A percentile compares a stretch with the other conserved stretches of the same genome.
Evolutionary conservation across 2,329 filamentous ascomycete genomes (phyloP).

Genomic region (Calonectria ilicicola): DNA sequence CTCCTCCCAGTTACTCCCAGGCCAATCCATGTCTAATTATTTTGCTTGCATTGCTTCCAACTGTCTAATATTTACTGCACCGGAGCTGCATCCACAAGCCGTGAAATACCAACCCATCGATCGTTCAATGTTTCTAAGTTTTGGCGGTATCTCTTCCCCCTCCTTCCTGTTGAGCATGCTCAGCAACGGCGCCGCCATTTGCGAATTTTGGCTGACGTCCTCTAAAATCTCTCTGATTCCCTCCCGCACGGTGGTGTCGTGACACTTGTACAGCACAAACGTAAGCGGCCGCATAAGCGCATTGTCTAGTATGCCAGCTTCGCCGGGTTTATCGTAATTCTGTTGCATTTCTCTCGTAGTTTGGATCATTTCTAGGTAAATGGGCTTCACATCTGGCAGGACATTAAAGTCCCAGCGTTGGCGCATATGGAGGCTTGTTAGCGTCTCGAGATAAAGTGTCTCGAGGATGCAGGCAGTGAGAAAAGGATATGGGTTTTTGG

Average conservation of each 20-base stretch:
- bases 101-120: slow-evolving; percentile 35
- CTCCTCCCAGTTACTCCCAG: no score
- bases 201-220: slow-evolving; percentile 13
- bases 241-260: slow-evolving; percentile 21
- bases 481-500: slow-evolving; percentile 21
- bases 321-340: background rate
- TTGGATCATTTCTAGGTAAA: slow-evolving; percentile 35
- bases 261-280: slow-evolving; percentile 37
- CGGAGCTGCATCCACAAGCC: slow-evolving; percentile 18
- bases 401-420: slow-evolving; percentile 22
- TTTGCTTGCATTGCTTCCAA: background rate
- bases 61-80: background rate
- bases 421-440: slow-evolving; percentile 27
- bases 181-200: slow-evolving; percentile 29
- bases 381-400: slow-evolving; percentile 28
- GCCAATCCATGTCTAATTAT: background rate
- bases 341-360: slow-evolving; percentile 21
- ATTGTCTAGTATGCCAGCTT: slow-evolving; percentile 27
- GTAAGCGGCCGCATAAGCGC: slow-evolving; percentile 33
- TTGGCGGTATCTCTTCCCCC: slow-evolving; percentile 18
- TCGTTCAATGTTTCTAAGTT: slow-evolving; percentile 37
- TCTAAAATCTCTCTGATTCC: slow-evolving; percentile 24
- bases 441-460: slow-evolving; percentile 32
- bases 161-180: slow-evolving; percentile 30
- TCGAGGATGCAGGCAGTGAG: slow-evolving; percentile 34